Base-by-base conservation (phyloP, 495 filamentous ascomycete genomes). In the Lepidopterella palustris region DNA sequence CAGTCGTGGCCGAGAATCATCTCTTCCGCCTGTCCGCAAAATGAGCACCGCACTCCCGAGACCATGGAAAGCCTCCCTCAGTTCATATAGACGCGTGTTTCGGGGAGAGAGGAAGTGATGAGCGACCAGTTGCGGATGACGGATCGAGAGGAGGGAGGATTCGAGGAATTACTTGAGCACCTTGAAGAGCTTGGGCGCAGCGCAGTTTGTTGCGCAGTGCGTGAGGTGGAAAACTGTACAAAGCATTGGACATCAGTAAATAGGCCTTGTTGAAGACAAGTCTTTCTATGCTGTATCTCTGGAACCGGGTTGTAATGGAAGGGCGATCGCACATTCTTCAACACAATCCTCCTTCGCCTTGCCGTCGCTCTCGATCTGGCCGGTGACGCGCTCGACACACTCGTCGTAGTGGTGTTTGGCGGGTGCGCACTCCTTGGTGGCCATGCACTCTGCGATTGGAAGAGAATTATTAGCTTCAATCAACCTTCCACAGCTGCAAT, bases 381-480 rank as follows among this genome's bases (percentile, higher is more conserved):
- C 75, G 58, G 85, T 92, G 64, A 97, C 93, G 66, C 93, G 90
- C 79, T 95, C 91, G 67, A 90, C 88, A 73, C 93, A 98, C 76
- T 96, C 91, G 62, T 97, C 92, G 76, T 84, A 97, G 81, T 98
- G 93, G 82, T 97, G 92, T 83, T 97, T 98, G 65, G 82, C 81
- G 27, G 87, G 86, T 47, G 84, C 78, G 77, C 93, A 98, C 76
- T 88, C 77, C 70, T 88, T 82, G 58, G 90, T 89, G 70, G 88
- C 80, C 73, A 81, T 81, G 80, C 95, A 98, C 65, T 95, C 95
- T 98, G 75, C 62, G 68, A 28, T 18, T 20, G 32, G 1, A 21
- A 59, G 28, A 55, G 25, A 54, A 20, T 24, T 54, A 18, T 40
- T 18, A 58, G 25, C 32, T 24, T 31, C 45, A 32, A 47, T 18